Conservation (phyloP, 306 rosid genomes). For the Mucuna pruriens region DNA sequence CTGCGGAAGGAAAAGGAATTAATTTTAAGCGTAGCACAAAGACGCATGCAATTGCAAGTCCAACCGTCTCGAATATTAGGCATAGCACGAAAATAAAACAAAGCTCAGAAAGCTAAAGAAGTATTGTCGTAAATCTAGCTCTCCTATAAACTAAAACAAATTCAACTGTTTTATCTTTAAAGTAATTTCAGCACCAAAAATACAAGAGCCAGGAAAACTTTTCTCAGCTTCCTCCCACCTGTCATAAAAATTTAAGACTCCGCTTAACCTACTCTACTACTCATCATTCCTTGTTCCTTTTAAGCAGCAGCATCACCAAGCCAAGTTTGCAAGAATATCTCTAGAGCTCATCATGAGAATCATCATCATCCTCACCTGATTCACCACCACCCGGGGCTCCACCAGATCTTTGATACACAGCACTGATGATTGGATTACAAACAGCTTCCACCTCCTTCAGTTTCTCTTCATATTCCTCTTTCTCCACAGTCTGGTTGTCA, state of each 20-base stretch:
- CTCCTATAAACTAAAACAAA: not conserved
- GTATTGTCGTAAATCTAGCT: not conserved
- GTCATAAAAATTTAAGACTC: constrained; percentile 49
- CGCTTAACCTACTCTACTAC: constrained; percentile 44
- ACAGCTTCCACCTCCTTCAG: constrained; percentile 94
- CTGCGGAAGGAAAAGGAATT: too few species aligned
- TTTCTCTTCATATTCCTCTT: constrained; percentile 96
- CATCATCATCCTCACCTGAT: constrained; percentile 73
- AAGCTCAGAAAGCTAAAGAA: not conserved
- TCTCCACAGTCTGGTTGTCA: constrained; percentile 88
- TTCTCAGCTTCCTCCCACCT: constrained; percentile 41
- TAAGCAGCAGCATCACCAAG: constrained; percentile 11
- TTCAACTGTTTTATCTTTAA: constrained; percentile 39
- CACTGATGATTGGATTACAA: constrained; percentile 92
- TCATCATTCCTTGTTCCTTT: constrained; percentile 40
- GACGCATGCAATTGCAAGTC: too few species aligned
- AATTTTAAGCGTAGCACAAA: too few species aligned
- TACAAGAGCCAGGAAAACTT: constrained; percentile 41
- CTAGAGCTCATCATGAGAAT: constrained; percentile 89
- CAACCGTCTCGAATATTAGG: not conserved
- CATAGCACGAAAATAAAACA: not conserved
- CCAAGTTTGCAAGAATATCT: constrained; percentile 22
- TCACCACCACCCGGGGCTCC: constrained; percentile 81
- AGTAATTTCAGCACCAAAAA: constrained; percentile 52
- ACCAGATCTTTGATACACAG: constrained; percentile 87